Evolutionary conservation across 83 land plant genomes (phyloP).

Genomic region (Thuja plicata): DNA sequence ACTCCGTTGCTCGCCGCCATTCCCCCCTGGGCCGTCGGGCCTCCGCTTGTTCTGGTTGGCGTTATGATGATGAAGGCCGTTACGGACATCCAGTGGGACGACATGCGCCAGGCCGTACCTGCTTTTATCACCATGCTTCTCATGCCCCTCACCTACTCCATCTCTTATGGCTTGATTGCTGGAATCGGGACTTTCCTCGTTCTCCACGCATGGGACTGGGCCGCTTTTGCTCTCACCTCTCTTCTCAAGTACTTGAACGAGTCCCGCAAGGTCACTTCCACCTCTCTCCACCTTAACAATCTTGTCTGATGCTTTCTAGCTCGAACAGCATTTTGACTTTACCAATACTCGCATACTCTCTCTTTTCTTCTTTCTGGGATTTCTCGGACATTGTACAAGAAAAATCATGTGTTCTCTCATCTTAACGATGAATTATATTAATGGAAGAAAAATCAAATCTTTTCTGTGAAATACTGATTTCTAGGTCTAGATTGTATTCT

Average conservation of each 20-base stretch:
- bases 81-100: slow-evolving; percentile 72
- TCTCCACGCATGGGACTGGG: slow-evolving; percentile 49
- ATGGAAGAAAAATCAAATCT: too few relatives aligned
- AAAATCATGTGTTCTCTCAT: too few relatives aligned
- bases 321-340: too few relatives aligned
- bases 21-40: slow-evolving; percentile 96
- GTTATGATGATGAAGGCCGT: slow-evolving; percentile 67
- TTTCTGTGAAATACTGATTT: too few relatives aligned
- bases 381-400: too few relatives aligned
- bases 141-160: slow-evolving; percentile 94
- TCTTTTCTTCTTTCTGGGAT: too few relatives aligned
- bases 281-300: not conserved
- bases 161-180: slow-evolving; percentile 79
- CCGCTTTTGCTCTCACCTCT: slow-evolving; percentile 12
- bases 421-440: too few relatives aligned
- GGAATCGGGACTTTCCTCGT: slow-evolving; percentile 62
- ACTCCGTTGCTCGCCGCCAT: slow-evolving; percentile 79
- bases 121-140: slow-evolving; percentile 82
- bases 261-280: slow-evolving; percentile 10
- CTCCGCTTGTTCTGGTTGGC: slow-evolving; percentile 81
- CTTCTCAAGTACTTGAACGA: not conserved
- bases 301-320: too few relatives aligned
- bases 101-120: slow-evolving; percentile 58
- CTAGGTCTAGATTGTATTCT: too few relatives aligned
- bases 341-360: too few relatives aligned